phyloP scores from a whole-genome alignment of 352 stramenopile species.

The Phytopythium mirpurense region DNA sequence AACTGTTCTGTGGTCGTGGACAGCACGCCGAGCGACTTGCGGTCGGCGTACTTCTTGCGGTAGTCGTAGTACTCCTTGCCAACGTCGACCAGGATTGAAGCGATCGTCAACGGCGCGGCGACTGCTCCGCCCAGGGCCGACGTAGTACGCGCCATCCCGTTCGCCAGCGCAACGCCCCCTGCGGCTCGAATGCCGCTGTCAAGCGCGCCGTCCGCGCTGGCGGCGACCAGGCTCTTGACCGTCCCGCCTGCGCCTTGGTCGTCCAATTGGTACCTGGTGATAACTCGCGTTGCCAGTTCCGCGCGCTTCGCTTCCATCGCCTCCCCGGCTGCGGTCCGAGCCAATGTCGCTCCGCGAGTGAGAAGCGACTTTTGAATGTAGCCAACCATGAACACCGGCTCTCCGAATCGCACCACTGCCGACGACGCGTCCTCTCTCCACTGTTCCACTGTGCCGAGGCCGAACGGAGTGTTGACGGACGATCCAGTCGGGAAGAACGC shows the following conservation, averaged over 20 bases:
- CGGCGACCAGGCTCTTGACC: constrained; percentile 47
- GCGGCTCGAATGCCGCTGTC: constrained; percentile 72
- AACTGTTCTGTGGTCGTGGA: constrained; percentile 66
- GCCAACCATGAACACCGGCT: constrained; percentile 14
- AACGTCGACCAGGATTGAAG: constrained; percentile 83
- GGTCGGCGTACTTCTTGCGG: constrained; percentile 60
- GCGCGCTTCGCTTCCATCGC: constrained; percentile 38
- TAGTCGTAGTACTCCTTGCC: constrained; percentile 84
- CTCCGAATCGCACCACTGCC: constrained; percentile 41
- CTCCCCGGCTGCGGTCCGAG: constrained; percentile 17
- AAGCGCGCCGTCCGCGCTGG: constrained; percentile 57
- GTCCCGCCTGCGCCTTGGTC: constrained; percentile 12
- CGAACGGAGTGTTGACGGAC: constrained; percentile 58
- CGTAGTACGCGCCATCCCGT: constrained; percentile 50
- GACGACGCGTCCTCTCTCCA: constrained; percentile 33
- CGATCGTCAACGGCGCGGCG: constrained; percentile 67
- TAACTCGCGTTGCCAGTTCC: constrained; percentile 46
- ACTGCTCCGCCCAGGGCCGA: constrained; percentile 33
- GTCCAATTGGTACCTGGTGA: constrained; percentile 45
- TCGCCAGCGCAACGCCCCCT: constrained; percentile 60
- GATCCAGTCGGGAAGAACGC: constrained; percentile 44
- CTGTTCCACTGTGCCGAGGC: constrained; percentile 43
- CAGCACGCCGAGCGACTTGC: constrained; percentile 55
- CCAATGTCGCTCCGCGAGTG: constrained; percentile 38
- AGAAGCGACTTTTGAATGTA: constrained; percentile 67